phyloP scores from a whole-genome alignment of 2,329 filamentous ascomycete genomes.

The Cytospora paraplurivora region DNA sequence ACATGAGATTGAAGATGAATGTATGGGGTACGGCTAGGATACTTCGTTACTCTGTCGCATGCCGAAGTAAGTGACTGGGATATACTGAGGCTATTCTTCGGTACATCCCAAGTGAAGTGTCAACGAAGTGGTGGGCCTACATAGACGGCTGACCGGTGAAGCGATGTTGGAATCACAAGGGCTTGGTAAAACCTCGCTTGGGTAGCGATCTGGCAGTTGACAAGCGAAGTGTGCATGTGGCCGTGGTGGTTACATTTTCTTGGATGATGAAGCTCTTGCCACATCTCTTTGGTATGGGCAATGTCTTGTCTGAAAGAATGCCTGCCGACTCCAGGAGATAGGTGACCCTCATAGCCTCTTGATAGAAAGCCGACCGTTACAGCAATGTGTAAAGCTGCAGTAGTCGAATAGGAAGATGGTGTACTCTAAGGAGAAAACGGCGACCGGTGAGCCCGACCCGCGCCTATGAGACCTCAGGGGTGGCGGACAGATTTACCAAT shows the following conservation, averaged over 20 bases:
- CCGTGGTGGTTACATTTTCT: not conserved
- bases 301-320: not conserved
- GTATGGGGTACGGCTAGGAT: not conserved
- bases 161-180: slow-evolving; percentile 7
- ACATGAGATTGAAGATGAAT: not conserved
- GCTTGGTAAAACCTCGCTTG: slow-evolving; percentile 12
- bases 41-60: not conserved
- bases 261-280: slow-evolving; percentile 6
- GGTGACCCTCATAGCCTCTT: slow-evolving; percentile 10
- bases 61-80: not conserved
- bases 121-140: not conserved
- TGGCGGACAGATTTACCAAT: slow-evolving; percentile 13
- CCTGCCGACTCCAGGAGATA: slow-evolving; percentile 9
- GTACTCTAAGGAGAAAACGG: slow-evolving; percentile 20
- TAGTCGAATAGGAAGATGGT: slow-evolving; percentile 11
- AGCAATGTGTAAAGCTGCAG: slow-evolving; percentile 9
- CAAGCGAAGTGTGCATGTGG: not conserved
- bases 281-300: not conserved
- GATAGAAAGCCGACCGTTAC: slow-evolving; percentile 14
- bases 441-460: slow-evolving; percentile 24
- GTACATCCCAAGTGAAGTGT: not conserved
- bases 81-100: not conserved
- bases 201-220: not conserved
- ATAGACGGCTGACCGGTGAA: slow-evolving; percentile 13
- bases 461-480: slow-evolving; percentile 22